phyloP scores from a whole-genome alignment of 371 early-diverging fungal species.

The Dichotomocladium elegans region DNA sequence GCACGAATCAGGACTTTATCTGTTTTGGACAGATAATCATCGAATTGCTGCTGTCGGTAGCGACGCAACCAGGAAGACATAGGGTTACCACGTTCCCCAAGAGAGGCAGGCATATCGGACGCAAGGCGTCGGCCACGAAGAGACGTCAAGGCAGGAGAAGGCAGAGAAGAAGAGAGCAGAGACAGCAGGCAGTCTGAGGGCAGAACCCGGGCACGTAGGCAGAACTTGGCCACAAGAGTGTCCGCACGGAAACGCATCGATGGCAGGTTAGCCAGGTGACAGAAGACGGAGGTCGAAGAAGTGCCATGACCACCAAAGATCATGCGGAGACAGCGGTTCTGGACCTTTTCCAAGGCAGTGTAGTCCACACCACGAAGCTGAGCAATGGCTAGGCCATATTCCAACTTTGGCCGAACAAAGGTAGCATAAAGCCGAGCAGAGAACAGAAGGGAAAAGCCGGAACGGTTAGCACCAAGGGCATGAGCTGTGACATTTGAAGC shows the following conservation, averaged over 20 bases:
- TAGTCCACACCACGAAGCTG: neutral
- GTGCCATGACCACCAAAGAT: conserved; percentile 12
- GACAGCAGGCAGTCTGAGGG: no score
- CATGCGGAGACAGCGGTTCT: conserved; percentile 11
- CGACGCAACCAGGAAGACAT: neutral
- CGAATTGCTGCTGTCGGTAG: neutral
- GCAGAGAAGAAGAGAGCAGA: no score
- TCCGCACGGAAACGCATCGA: no score
- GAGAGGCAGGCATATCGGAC: no score
- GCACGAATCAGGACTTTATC: neutral
- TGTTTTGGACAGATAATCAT: neutral
- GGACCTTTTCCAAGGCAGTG: neutral
- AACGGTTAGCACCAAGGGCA: neutral
- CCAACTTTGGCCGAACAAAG: conserved; percentile 1
- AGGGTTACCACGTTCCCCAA: no score
- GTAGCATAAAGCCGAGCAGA: neutral
- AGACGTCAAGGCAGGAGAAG: no score
- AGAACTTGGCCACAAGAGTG: no score
- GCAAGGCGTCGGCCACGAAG: no score
- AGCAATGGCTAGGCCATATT: conserved; percentile 5
- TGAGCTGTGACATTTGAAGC: conserved; percentile 5
- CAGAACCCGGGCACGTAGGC: no score
- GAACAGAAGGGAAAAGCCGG: conserved; percentile 5
- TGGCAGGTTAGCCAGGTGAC: no score
- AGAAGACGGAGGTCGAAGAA: no score